A percentile compares a stretch with the other conserved stretches of the same genome.
Conservation (phyloP, 441 rosid genomes). For the Populus trichocarpa region DNA sequence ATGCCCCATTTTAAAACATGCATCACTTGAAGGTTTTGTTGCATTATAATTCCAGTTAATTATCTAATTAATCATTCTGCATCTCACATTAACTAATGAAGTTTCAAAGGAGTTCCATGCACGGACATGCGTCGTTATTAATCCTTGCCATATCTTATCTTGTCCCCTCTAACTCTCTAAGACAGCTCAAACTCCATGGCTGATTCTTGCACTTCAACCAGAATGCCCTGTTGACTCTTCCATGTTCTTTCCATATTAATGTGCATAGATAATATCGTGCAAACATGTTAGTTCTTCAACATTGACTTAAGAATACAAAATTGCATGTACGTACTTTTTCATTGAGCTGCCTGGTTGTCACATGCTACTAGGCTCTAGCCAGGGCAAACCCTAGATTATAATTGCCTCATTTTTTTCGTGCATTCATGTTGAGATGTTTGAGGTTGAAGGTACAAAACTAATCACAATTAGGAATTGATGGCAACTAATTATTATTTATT, state of each 20-base stretch:
- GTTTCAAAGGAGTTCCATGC: background rate
- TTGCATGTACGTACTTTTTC: background rate
- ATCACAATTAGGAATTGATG: too few species aligned
- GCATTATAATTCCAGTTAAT: background rate
- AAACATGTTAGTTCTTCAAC: too few species aligned
- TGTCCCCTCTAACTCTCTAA: background rate
- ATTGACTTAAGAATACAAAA: too few species aligned
- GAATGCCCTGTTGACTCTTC: background rate
- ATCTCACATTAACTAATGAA: background rate
- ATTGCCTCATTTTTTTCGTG: too few species aligned
- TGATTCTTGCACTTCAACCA: background rate
- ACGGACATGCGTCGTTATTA: background rate
- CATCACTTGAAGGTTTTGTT: too few species aligned
- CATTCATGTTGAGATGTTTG: too few species aligned
- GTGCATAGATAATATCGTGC: background rate
- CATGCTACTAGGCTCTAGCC: too few species aligned
- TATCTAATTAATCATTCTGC: background rate
- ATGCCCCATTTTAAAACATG: too few species aligned
- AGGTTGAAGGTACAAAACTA: too few species aligned
- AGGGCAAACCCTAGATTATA: too few species aligned
- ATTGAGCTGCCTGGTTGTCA: background rate
- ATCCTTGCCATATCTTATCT: background rate
- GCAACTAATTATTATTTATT: too few species aligned
- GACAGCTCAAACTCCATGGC: background rate
- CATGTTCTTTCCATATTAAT: background rate